Percentiles rank a stretch among this genome's conserved stretches.
Conservation (phyloP, 345 rosid genomes). For the Murraya koenigii region DNA sequence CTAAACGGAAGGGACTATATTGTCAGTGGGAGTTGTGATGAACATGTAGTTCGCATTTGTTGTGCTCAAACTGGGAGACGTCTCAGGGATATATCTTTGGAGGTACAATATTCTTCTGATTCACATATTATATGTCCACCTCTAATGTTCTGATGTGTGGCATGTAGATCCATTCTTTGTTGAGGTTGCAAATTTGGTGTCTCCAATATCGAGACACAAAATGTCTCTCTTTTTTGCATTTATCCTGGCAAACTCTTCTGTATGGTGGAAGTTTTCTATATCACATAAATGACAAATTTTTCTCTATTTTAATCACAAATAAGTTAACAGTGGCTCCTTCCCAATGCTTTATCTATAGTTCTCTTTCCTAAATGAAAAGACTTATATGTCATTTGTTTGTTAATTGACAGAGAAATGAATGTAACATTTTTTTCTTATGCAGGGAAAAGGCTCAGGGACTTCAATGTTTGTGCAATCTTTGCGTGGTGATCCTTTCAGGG, state of each 20-base stretch:
- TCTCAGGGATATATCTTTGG: slow-evolving; percentile 81
- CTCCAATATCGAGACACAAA: background rate
- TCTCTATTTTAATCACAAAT: background rate
- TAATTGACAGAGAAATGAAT: background rate
- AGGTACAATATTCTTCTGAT: slow-evolving; percentile 45
- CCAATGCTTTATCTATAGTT: background rate
- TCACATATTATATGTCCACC: background rate
- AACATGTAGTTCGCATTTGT: slow-evolving; percentile 79
- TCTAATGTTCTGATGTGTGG: background rate
- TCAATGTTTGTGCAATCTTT: slow-evolving; percentile 91
- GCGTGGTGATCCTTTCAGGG: slow-evolving; percentile 93
- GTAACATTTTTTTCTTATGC: slow-evolving; percentile 24
- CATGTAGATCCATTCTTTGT: background rate
- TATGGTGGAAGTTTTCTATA: background rate
- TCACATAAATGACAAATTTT: background rate
- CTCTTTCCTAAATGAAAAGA: background rate
- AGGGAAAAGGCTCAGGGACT: slow-evolving; percentile 59
- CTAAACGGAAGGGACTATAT: slow-evolving; percentile 92
- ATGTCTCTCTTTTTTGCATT: background rate
- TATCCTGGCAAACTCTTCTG: background rate
- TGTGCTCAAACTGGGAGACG: slow-evolving; percentile 99
- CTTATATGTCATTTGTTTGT: background rate
- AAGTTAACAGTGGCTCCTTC: background rate
- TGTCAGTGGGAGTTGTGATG: slow-evolving; percentile 90
- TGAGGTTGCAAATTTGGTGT: background rate